Conservation (phyloP, 169 alveolate genomes). For the Cryptosporidium tyzzeri region DNA sequence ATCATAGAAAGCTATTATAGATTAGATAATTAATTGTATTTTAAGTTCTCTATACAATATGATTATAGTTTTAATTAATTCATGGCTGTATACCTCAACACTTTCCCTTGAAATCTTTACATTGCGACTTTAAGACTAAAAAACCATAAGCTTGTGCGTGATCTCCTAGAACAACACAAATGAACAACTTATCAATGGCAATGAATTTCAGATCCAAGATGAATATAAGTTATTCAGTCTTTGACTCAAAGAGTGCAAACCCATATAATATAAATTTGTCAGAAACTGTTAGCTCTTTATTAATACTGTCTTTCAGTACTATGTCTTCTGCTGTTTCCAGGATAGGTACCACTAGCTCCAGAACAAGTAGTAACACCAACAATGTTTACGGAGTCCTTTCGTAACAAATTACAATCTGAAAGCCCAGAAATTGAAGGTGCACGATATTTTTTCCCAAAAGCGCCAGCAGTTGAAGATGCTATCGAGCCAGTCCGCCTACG, state of each 20-base stretch:
- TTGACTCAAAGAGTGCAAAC: neutral
- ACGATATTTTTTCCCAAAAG: slow-evolving; percentile 32
- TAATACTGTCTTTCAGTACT: slow-evolving; percentile 46
- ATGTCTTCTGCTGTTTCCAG: slow-evolving; percentile 70
- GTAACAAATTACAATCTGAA: slow-evolving; percentile 46
- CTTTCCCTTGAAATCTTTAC: neutral
- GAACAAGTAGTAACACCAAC: slow-evolving; percentile 73
- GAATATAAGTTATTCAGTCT: neutral
- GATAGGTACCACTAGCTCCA: slow-evolving; percentile 75
- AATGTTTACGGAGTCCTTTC: slow-evolving; percentile 70
- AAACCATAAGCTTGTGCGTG: neutral
- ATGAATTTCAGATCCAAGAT: slow-evolving; percentile 2
- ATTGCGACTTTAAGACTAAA: neutral
- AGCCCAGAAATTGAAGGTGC: slow-evolving; percentile 47
- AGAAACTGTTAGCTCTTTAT: neutral
- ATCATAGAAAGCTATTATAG: neutral
- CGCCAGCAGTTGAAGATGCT: slow-evolving; percentile 43
- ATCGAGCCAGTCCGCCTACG: slow-evolving; percentile 46
- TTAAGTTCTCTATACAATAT: neutral
- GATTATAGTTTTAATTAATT: neutral
- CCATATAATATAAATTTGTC: neutral
- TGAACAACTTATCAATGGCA: neutral
- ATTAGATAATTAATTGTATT: neutral
- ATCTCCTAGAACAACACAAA: neutral
- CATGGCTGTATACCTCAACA: neutral